Base-by-base conservation (phyloP, 768 basidiomycete species). In the Rhodotorula toruloides region DNA sequence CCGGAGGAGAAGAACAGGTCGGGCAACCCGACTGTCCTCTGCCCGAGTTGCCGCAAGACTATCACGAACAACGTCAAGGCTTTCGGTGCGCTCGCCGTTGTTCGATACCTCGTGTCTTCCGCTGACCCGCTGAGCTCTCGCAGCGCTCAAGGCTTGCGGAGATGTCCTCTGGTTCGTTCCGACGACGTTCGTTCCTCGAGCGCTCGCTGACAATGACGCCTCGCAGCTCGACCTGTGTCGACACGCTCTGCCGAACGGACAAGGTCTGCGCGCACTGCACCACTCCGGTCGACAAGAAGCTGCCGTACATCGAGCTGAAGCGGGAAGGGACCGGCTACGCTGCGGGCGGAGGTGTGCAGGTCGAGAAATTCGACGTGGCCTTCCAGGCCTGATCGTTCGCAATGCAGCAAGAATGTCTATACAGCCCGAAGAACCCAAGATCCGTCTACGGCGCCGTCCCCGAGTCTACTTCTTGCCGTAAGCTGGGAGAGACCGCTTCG, bases 281-380 rank as follows among this genome's bases (percentile, higher is more conserved):
- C 70, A 82, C 79, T 22, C 74, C 76, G 68, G 74, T 91, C 31
- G 81, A 79, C 50, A 84, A 87, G 39, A 83, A 83, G 72, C 90
- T 91, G 58, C 83, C 91, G n/a, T 60, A 57, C 50, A 83, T 96
- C 53, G 87, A 90, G 75, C 77, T 98, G 46, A 86, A 86, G 75
- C 83, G 93, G 67, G 96, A 99, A 83, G 96, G 93, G 32, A 97
- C 93, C 16, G 92, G 93, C 0, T 97, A 89, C 75, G 91, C 93
- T 13, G 88, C 89, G 58, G 92, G 93, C n/a, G 93, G 93, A 11
- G 78, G 91, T 71, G 90, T 91, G n/a, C 90, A 94, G 78, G 87
- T 88, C 0, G 86, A 84, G 43, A 87, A 84, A 76, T 81, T 80
- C 36, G 91, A 90, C 3, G 79, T 90, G 19, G 87, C 90, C 0